phyloP scores from a whole-genome alignment of 116 monocot species.

The Trichopus zeylanicus region DNA sequence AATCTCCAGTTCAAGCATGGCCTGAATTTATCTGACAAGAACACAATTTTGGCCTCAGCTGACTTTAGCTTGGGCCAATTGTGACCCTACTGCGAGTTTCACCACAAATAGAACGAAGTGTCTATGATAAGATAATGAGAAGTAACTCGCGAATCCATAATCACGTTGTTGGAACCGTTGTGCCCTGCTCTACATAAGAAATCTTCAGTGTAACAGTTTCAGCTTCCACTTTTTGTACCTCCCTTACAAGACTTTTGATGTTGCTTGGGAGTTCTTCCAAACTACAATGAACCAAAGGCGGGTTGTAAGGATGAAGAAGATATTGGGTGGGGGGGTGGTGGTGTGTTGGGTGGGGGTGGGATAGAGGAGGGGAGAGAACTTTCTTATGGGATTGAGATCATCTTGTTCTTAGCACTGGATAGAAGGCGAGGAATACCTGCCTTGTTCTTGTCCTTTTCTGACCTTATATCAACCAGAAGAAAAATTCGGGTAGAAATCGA shows the following conservation, averaged over 20 bases:
- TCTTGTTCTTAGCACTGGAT: slow-evolving; percentile 61
- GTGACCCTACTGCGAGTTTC: too few species aligned
- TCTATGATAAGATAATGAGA: not conserved
- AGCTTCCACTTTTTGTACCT: slow-evolving; percentile 73
- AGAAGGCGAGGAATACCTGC: slow-evolving; percentile 81
- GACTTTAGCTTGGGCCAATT: too few species aligned
- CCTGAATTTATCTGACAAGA: too few species aligned
- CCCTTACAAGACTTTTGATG: slow-evolving; percentile 63
- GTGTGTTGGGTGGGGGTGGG: too few species aligned
- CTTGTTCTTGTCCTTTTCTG: slow-evolving; percentile 82
- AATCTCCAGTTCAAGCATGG: too few species aligned
- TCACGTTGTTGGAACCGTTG: slow-evolving; percentile 76
- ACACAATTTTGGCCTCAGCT: too few species aligned
- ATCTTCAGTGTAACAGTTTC: slow-evolving; percentile 86
- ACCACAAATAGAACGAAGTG: too few species aligned
- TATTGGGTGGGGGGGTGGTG: too few species aligned
- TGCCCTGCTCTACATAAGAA: slow-evolving; percentile 75
- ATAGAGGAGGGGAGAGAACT: not conserved
- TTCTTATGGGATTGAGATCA: slow-evolving; percentile 87
- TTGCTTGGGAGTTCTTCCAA: slow-evolving; percentile 89
- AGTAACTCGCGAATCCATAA: slow-evolving; percentile 71
- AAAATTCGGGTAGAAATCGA: slow-evolving; percentile 48
- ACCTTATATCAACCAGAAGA: slow-evolving; percentile 73
- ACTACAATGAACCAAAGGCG: slow-evolving; percentile 14
- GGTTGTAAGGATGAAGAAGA: too few species aligned